Evolutionary conservation across 2,329 filamentous ascomycete genomes (phyloP), one percentile per base, ranked within the genome.

Genomic region (Exophiala mesophila): DNA sequence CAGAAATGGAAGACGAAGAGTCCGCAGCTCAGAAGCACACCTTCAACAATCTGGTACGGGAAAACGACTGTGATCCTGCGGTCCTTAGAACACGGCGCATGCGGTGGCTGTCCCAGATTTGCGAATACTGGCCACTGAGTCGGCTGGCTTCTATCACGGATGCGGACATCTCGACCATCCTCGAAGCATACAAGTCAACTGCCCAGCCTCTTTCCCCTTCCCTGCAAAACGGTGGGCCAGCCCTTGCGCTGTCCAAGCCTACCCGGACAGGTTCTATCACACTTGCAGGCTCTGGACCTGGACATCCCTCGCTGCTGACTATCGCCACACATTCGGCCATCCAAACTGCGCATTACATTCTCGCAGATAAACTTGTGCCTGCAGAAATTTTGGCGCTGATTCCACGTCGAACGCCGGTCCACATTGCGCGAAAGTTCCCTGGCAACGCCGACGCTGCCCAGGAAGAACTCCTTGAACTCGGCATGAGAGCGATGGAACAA

Each of bases 351-450:
- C 65, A 72, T 38, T 65, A 76, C 10, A 64, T 70, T 16, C 58
- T 74, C 3, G 73, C 74, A 5, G 74, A 78, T 55, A 71, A 74
- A 34, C 72, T 77, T 18, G 73, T 78, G n/a, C 72, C 92, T 0
- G 75, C 86, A 0, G 80, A 84, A 5, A 87, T 98, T 2, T 73
- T 98, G 7, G 86, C 90, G 52, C 78, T 98, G 12, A 85, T 97
- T 42, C 92, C 92, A 2, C 86, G 92, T 24, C 80, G 90, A 40
- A 94, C 89, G 6, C 82, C 84, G 7, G 83, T 97, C 9, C 81
- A 87, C 57, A 98, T 98, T 56, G 90, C 92, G 3, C 84, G 89
- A 58, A 98, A 98, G 63, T 98, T 98, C 65, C 92, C 92, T 1
- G 92, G 92, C 16, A 97, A 98, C 64, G 92, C 92, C 29, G 92